Evolutionary conservation across 2,329 filamentous ascomycete genomes (phyloP).

Genomic region (Epichloe hybrida): DNA sequence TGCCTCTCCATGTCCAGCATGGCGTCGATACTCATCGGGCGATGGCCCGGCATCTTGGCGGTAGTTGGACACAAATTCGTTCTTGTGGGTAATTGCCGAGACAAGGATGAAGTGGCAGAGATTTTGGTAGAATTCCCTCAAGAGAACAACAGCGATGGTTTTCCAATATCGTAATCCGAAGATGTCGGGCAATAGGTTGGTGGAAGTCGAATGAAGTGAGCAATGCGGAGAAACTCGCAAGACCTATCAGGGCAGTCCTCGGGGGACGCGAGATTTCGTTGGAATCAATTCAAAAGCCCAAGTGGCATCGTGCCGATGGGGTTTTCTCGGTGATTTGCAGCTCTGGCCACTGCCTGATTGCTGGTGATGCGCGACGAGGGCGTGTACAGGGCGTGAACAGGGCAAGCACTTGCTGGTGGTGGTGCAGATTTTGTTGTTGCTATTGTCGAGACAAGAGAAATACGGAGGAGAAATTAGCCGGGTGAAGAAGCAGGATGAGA

Average conservation of each 20-base stretch:
- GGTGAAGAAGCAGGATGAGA: background rate
- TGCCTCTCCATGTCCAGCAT: slow-evolving; percentile 64
- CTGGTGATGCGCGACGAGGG: background rate
- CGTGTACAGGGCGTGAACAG: background rate
- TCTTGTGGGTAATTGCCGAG: background rate
- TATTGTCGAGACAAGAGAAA: background rate
- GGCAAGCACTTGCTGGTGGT: no score
- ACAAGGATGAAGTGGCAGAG: background rate
- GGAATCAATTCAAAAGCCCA: background rate
- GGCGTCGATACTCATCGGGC: slow-evolving; percentile 61
- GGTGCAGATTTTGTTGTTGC: background rate
- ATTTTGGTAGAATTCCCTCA: background rate
- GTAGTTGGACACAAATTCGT: background rate
- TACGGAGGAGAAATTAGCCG: background rate
- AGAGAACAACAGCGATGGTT: no score
- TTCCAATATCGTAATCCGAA: no score
- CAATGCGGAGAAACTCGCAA: background rate
- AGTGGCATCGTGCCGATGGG: slow-evolving; percentile 3
- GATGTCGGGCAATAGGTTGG: no score
- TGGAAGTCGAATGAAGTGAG: background rate
- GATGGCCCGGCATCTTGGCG: slow-evolving; percentile 20
- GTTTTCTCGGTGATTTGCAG: background rate
- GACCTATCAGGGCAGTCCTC: background rate
- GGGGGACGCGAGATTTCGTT: slow-evolving; percentile 3
- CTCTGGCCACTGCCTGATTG: background rate